Conservation (phyloP, 345 rosid genomes). For the Citrus sinensis region DVS_A1.0 CM039162.1:21276001-21276500, state of each 20-base stretch:
- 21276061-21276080: slow-evolving; percentile 66
- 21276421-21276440: no score
- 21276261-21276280: slow-evolving; percentile 86
- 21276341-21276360: no score
- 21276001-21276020: slow-evolving; percentile 70
- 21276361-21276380: background rate
- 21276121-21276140: background rate
- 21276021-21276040: slow-evolving; percentile 75
- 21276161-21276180: background rate
- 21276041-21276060: slow-evolving; percentile 90
- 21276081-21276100: no score
- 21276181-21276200: background rate
- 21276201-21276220: background rate
- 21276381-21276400: no score
- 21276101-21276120: background rate
- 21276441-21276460: no score
- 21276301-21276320: slow-evolving; percentile 94
- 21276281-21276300: slow-evolving; percentile 87
- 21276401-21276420: no score
- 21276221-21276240: background rate
- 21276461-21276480: no score
- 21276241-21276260: slow-evolving; percentile 88
- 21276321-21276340: slow-evolving; percentile 38
- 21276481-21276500: no score
- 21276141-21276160: background rate